phyloP scores from a whole-genome alignment of 441 rosid species.

The Bocquillonia castaneifolia region DNA sequence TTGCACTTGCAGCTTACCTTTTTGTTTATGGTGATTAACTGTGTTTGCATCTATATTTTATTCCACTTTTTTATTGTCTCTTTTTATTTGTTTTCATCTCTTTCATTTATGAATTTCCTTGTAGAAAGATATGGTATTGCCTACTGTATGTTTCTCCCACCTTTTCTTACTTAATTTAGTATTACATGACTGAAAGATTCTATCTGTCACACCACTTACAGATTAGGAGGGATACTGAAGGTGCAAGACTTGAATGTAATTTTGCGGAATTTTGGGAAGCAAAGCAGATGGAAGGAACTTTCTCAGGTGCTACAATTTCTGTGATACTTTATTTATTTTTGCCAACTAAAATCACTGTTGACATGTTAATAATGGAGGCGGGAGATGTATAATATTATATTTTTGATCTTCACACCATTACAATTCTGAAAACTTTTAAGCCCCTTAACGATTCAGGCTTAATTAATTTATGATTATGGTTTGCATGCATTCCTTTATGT shows the following conservation, averaged over 20 bases:
- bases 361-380: neutral
- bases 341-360: neutral
- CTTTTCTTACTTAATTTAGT: neutral
- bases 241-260: constrained; percentile 80
- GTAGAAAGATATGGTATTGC: neutral
- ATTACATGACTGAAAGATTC: neutral
- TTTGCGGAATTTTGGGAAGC: constrained; percentile 62
- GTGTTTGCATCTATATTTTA: neutral
- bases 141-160: neutral
- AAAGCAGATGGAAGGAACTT: constrained; percentile 61
- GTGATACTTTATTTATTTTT: constrained; percentile 5
- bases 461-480: neutral
- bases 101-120: neutral
- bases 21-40: neutral
- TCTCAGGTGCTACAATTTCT: constrained; percentile 47
- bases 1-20: neutral
- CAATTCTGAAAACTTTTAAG: neutral
- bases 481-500: neutral
- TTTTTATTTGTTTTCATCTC: neutral
- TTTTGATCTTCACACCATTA: neutral
- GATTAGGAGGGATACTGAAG: constrained; percentile 52
- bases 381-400: neutral
- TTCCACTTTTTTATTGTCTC: neutral
- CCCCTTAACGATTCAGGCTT: neutral
- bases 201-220: constrained; percentile 21